Conservation (phyloP, 352 stramenopile genomes). For the Pythium brassicae region DNA sequence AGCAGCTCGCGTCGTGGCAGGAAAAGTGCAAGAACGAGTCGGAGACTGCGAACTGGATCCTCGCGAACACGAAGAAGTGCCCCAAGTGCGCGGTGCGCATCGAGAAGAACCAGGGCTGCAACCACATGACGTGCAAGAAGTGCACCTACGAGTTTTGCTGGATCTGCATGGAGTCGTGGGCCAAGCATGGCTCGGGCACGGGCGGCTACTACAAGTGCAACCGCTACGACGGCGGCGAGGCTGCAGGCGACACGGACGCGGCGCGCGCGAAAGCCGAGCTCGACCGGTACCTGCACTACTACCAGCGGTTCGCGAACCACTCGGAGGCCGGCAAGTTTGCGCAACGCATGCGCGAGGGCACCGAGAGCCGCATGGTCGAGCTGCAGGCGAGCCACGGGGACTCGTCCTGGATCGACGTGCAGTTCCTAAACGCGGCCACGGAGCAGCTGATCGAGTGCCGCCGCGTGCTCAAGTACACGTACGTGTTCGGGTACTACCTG, state of each 20-base stretch:
- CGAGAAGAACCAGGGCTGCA: constrained; percentile 99
- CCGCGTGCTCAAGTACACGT: constrained; percentile 98
- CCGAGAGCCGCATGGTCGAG: constrained; percentile 94
- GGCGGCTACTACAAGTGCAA: constrained; percentile 99
- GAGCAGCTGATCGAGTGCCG: constrained; percentile 97
- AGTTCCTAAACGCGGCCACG: constrained; percentile 96
- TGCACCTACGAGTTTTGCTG: constrained; percentile 98
- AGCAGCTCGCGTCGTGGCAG: constrained; percentile 91
- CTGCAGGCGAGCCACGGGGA: constrained; percentile 91
- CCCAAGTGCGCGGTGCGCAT: constrained; percentile 98
- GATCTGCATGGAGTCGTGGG: constrained; percentile 96
- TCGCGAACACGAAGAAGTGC: constrained; percentile 99
- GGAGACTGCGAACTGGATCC: constrained; percentile 99
- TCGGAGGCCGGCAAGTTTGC: constrained; percentile 96
- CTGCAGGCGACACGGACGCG: constrained; percentile 71
- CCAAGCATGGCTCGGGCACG: constrained; percentile 94
- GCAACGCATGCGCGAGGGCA: constrained; percentile 93
- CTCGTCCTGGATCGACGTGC: constrained; percentile 96
- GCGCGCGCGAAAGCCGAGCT: constrained; percentile 94
- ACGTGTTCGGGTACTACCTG: constrained; percentile 95
- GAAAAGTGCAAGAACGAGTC: constrained; percentile 98
- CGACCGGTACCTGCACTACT: constrained; percentile 99
- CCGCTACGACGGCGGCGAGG: constrained; percentile 87
- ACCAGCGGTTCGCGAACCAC: constrained; percentile 98
- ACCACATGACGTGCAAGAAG: constrained; percentile 98